These are phyloP conservation scores for Pezicula radicicola DNA, from an alignment of 2,329 filamentous ascomycete genomes.

Conservation along the genomic window DNA sequence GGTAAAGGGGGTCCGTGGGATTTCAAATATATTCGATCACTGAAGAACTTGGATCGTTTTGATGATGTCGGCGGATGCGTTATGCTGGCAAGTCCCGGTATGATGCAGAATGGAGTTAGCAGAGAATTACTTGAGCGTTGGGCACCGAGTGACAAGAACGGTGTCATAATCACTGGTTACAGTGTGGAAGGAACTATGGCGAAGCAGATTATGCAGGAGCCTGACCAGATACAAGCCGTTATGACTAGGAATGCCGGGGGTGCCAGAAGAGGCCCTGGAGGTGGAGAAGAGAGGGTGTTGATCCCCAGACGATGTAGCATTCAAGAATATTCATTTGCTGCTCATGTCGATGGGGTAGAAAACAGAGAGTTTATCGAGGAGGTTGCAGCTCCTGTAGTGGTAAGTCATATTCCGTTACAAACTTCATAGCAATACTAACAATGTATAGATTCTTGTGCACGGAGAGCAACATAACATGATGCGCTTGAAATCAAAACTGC, in stretches of 20 bases:
- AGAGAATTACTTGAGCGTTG: conserved; percentile 90
- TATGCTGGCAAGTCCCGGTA: conserved; percentile 96
- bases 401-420: conserved; percentile 47
- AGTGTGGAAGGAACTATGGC: conserved; percentile 99
- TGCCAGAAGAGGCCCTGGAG: conserved; percentile 54
- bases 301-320: conserved; percentile 91
- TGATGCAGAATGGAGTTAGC: conserved; percentile 96
- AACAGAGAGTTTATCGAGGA: conserved; percentile 97
- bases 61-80: conserved; percentile 95
- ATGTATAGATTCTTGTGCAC: conserved; percentile 80
- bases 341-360: conserved; percentile 93
- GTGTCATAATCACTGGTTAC: conserved; percentile 98
- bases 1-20: conserved; percentile 91
- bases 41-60: conserved; percentile 92
- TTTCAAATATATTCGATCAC: conserved; percentile 87
- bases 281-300: conserved; percentile 80
- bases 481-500: conserved; percentile 87
- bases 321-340: conserved; percentile 92
- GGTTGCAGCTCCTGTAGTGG: conserved; percentile 85
- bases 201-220: conserved; percentile 90
- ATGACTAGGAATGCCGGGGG: conserved; percentile 73
- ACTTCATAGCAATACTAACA: conserved; percentile 14
- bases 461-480: conserved; percentile 99
- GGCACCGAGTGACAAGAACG: conserved; percentile 95
- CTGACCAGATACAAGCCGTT: conserved; percentile 89